These are phyloP conservation scores for Colletotrichum cuscutae DNA, from an alignment of 2,329 filamentous ascomycete genomes.

Conservation along the genomic window DNA sequence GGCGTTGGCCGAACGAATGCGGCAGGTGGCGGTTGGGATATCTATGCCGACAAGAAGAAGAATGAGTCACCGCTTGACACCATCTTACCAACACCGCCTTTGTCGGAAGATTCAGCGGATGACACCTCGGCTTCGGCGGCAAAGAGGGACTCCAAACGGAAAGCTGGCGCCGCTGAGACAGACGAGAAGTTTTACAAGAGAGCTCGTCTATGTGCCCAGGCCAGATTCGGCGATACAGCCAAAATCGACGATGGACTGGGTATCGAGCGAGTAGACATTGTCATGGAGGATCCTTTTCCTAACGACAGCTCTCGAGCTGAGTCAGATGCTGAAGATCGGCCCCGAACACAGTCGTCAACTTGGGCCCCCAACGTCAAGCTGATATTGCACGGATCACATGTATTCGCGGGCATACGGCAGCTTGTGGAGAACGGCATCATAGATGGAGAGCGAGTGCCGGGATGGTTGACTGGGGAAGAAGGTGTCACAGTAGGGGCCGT, in stretches of 20 bases:
- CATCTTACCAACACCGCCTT: conserved; percentile 57
- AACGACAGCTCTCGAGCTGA: conserved; percentile 29
- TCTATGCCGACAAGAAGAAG: conserved; percentile 75
- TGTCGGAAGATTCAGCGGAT: conserved; percentile 49
- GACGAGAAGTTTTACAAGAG: conserved; percentile 1
- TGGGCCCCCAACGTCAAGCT: conserved; percentile 73
- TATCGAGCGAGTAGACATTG: conserved; percentile 69
- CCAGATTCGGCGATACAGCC: conserved; percentile 75
- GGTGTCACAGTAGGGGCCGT: conserved; percentile 80
- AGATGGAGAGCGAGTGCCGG: conserved; percentile 82
- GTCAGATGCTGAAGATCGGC: conserved; percentile 42
- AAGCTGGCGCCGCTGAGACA: neutral
- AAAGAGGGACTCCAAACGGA: conserved; percentile 16
- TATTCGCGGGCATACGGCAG: conserved; percentile 83
- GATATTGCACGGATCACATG: conserved; percentile 78
- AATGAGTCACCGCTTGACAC: conserved; percentile 66
- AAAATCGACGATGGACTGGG: conserved; percentile 67
- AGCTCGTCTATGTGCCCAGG: conserved; percentile 63
- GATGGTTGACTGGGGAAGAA: conserved; percentile 91
- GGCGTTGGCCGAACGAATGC: conserved; percentile 77
- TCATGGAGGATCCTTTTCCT: conserved; percentile 68
- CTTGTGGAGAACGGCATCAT: conserved; percentile 81
- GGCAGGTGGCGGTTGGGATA: conserved; percentile 81
- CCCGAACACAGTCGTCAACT: conserved; percentile 40
- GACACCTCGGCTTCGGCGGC: conserved; percentile 30